These are phyloP conservation scores for Ceriops zippeliana DNA, from an alignment of 345 rosid genomes.

Conservation along the genomic window DNA sequence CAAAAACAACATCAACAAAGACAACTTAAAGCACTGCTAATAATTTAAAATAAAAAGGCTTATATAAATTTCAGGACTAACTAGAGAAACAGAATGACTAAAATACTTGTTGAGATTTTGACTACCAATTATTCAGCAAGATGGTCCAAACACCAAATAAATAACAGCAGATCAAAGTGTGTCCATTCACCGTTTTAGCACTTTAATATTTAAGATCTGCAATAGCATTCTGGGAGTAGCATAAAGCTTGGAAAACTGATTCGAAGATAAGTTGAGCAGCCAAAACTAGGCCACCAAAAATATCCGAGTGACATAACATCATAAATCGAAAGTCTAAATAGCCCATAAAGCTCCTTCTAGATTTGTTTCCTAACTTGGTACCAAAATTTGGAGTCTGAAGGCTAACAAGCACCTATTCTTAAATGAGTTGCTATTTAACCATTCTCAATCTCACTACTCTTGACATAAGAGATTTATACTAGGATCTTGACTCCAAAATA, in stretches of 20 bases:
- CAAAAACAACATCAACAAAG: too few species aligned
- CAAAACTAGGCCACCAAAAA: neutral
- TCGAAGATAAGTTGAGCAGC: neutral
- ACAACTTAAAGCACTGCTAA: too few species aligned
- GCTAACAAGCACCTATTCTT: neutral
- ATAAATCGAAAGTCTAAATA: neutral
- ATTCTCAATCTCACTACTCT: neutral
- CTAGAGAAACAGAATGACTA: neutral
- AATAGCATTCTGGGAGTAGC: neutral
- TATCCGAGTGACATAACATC: neutral
- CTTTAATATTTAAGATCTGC: neutral
- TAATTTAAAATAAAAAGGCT: too few species aligned
- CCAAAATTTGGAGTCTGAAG: conserved; percentile 14
- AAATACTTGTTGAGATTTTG: too few species aligned
- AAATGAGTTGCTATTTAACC: neutral
- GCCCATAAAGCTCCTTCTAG: neutral
- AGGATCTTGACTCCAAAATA: neutral
- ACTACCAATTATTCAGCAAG: neutral
- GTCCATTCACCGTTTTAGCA: too few species aligned
- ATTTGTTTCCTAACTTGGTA: neutral
- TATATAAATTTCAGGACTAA: neutral
- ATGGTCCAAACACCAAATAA: neutral
- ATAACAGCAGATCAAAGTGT: neutral
- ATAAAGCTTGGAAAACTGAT: neutral
- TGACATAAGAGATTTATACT: neutral